A percentile compares a stretch with the other conserved stretches of the same genome.
Evolutionary conservation across 2,329 filamentous ascomycete genomes (phyloP).

Genomic region (Metarhizium brunneum): DNA sequence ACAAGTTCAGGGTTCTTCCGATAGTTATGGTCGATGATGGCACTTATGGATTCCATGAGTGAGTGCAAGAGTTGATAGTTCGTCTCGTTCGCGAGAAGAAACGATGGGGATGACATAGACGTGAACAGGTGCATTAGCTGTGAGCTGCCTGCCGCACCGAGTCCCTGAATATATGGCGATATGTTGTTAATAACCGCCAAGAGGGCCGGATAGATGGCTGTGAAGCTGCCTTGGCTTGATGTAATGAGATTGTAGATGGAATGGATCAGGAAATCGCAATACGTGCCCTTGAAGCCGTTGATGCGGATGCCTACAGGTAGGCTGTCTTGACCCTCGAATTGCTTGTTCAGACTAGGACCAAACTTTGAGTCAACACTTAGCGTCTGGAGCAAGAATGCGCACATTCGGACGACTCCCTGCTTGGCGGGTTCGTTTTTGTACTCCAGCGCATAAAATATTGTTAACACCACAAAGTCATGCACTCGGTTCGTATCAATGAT

Average conservation of each 20-base stretch:
- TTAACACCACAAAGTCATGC: constrained; percentile 84
- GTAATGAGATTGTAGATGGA: constrained; percentile 90
- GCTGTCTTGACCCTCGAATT: constrained; percentile 81
- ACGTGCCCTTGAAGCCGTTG: constrained; percentile 75
- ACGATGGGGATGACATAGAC: constrained; percentile 89
- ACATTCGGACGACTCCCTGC: constrained; percentile 92
- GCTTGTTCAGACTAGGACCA: constrained; percentile 79
- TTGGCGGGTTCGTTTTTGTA: constrained; percentile 78
- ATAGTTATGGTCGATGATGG: constrained; percentile 84
- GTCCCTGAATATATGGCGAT: constrained; percentile 69
- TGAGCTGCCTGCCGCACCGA: constrained; percentile 65
- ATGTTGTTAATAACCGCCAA: constrained; percentile 92
- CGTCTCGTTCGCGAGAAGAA: constrained; percentile 82
- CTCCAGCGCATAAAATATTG: constrained; percentile 88
- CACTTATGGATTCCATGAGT: constrained; percentile 79
- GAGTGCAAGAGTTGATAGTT: constrained; percentile 78
- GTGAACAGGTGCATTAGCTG: constrained; percentile 82
- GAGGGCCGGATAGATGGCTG: constrained; percentile 85
- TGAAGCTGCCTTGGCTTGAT: constrained; percentile 79
- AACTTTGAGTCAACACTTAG: constrained; percentile 89
- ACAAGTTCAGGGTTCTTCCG: constrained; percentile 72
- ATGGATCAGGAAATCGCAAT: constrained; percentile 91
- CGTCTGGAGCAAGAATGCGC: constrained; percentile 92
- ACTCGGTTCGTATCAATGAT: constrained; percentile 92
- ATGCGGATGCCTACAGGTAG: constrained; percentile 75